phyloP scores from a whole-genome alignment of 441 rosid species.

The Corymbia citriodora region DNA sequence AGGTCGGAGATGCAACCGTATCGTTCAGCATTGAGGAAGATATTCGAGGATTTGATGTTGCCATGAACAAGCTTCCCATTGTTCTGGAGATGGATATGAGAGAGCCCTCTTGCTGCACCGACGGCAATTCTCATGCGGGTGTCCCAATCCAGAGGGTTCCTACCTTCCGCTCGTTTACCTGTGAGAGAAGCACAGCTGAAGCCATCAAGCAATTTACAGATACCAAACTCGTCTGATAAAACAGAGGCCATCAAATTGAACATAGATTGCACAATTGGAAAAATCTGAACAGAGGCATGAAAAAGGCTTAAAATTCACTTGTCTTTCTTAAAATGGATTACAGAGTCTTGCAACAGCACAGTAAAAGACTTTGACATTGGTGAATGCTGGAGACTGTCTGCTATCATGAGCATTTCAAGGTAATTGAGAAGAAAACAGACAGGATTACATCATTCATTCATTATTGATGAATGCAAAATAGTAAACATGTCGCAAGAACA shows the following conservation, averaged over 20 bases:
- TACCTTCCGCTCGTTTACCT: conserved; percentile 44
- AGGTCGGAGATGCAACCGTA: conserved; percentile 50
- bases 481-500: neutral
- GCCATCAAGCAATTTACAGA: neutral
- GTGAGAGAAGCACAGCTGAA: neutral
- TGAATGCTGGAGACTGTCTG: neutral
- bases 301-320: neutral
- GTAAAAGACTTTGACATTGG: too few species aligned
- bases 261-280: neutral
- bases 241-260: neutral
- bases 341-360: too few species aligned
- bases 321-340: neutral
- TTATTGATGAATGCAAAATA: neutral
- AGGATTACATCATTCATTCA: neutral
- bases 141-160: conserved; percentile 52
- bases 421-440: neutral
- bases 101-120: conserved; percentile 49
- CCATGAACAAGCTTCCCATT: conserved; percentile 63
- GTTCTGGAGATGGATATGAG: conserved; percentile 48
- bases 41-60: conserved; percentile 59
- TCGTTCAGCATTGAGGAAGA: conserved; percentile 41
- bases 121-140: conserved; percentile 50
- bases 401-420: neutral
- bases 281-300: neutral
- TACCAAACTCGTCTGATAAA: neutral